Evolutionary conservation across 2,329 filamentous ascomycete species (phyloP), one percentile per base, ranked within the genome.

Genomic region (Nemania diffusa): DNA sequence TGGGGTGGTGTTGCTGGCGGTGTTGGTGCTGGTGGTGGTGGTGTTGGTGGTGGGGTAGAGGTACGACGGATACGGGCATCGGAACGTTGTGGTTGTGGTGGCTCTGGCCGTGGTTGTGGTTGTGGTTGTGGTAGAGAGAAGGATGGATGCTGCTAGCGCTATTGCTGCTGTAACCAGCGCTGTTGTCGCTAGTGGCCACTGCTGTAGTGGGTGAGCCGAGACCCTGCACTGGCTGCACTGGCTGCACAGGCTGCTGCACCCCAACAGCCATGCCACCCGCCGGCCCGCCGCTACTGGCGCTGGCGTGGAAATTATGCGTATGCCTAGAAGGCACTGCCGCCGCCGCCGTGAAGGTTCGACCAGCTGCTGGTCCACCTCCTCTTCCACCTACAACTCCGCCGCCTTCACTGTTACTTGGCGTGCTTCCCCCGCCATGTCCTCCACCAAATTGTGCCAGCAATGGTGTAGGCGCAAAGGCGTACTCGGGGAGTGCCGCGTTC

Each of bases 401-500:
- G 29, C n/a, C 20, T 50, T 57, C 57, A 46, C 62, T 46, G 46
- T 44, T 62, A 22, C 56, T 40, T 15, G 52, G 9, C 56, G 67
- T 50, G 48, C 51, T 65, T 22, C 44, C 72, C 44, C 57, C 71
- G 57, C 67, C 69, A 67, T 72, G 70, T 46, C 72, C 71, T 51
- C 69, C 69, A 27, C 71, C 70, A 59, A 72, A 74, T 37, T 77
- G 76, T 34, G 64, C 74, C 44, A 69, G 57, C 71, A 75, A 62
- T 42, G 76, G 74, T 34, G 73, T 74, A 42, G 74, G 70, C 62
- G 73, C 71, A 65, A 77, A 76, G 20, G 72, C 68, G 71, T 76
- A 76, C 29, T 75, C 72, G 64, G 75, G 71, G 48, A 74, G 63
- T 15, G 70, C 72, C 50, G 72, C 72, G 69, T 75, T 75, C 51